Evolutionary conservation across 257 asterid species (phyloP), one percentile per base, ranked within the genome.

Genomic region (Ehretia macrophylla): DNA sequence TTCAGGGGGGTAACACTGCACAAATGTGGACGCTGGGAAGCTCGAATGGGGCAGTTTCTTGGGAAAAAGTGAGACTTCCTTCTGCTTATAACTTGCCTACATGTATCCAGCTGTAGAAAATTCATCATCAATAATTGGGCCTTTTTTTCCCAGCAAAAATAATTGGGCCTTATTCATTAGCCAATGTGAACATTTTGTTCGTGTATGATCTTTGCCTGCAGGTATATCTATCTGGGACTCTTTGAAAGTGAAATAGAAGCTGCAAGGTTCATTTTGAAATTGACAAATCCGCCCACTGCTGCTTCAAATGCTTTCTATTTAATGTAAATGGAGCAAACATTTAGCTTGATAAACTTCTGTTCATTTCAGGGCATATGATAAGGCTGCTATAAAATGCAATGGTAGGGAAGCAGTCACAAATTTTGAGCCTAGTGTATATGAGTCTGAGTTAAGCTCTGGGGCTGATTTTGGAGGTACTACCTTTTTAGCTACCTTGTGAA

Each of bases 21-120:
- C 78, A 92, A 88, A 84, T 92, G 98, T 72, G 98, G 98, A 39
- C 85, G 95, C 27, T 92, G 98, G 98, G 98, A 92, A 75, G 98
- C 98, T 76, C 79, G 97, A 63, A 85, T 92, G 97, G 98, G 98
- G 45, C 98, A 92, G 72, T 86, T 85, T 68, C 98, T 92, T 68
- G 98, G 98, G 73, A 92, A 88, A 86, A 92, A 92, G 98, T 91
- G 67, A 72, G 93, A 65, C 40, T 51, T 21, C 52, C 47, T 11
- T n/a, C 3, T 3, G 16, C 16, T 10, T 42, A 42, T 42, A 42
- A 42, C 16, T 10, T 42, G 16, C 8, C 12, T 42, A 14, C 16
- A 42, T 42, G 47, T 42, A 42, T 42, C 47, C 16, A 10, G 3
- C 47, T 42, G 4, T 42, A 5, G 47, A 42, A 42, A 42, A 10